A percentile compares a stretch with the other conserved stretches of the same genome.
Conservation (phyloP, 78 protist species). For the Chrysochromulina parva region DNA sequence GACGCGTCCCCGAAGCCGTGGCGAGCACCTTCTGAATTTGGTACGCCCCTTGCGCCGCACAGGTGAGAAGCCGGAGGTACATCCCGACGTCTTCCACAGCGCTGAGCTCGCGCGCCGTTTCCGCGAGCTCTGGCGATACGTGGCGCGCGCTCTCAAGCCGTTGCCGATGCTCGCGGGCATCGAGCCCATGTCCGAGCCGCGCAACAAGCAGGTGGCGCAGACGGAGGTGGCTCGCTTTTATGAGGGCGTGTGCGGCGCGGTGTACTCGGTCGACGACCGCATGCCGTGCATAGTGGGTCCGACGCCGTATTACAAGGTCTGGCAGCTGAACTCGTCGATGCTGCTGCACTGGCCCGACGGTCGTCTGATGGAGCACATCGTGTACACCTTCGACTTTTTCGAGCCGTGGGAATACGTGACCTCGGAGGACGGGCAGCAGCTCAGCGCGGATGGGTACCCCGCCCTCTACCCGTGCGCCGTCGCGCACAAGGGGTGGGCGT, state of each 20-base stretch:
- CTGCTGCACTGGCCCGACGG: background rate
- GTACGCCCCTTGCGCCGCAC: too few relatives aligned
- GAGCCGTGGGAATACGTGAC: background rate
- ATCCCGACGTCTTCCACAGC: slow-evolving; percentile 19
- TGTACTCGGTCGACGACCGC: background rate
- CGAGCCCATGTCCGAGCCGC: slow-evolving; percentile 11
- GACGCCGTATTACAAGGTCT: slow-evolving; percentile 5
- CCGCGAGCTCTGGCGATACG: too few relatives aligned
- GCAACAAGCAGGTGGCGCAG: background rate
- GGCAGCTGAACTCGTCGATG: background rate
- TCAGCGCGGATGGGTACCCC: background rate
- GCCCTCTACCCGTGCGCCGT: background rate
- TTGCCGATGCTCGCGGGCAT: too few relatives aligned
- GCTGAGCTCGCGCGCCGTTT: background rate
- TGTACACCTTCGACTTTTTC: background rate
- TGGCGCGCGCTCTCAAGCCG: too few relatives aligned
- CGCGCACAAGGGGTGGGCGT: background rate
- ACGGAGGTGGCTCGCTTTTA: background rate
- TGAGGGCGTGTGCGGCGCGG: background rate
- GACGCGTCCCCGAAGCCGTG: too few relatives aligned
- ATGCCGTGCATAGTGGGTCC: background rate
- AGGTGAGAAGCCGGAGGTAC: too few relatives aligned
- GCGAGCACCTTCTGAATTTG: too few relatives aligned
- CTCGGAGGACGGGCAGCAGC: background rate
- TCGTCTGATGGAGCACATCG: background rate